These are phyloP conservation scores for Dryadomyces sulphureus DNA, from an alignment of 2,329 filamentous ascomycete genomes.

Conservation along the genomic window DNA sequence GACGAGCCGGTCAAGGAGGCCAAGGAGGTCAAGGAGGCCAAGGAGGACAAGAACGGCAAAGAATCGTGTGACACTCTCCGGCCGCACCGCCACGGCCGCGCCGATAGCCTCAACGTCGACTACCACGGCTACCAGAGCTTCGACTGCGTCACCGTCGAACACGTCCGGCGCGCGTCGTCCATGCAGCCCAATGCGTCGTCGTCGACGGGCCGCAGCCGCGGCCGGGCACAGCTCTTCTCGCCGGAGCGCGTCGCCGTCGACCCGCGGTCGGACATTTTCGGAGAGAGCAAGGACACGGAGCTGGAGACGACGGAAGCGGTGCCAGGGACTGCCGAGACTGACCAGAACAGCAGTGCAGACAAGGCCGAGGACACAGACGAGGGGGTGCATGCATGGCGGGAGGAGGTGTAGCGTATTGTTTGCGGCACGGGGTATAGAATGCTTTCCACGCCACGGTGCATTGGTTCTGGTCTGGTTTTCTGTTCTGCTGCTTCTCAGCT, in stretches of 20 bases:
- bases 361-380: conserved; percentile 3
- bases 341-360: not conserved
- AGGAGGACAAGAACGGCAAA: not conserved
- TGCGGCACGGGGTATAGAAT: not conserved
- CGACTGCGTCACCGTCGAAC: conserved; percentile 23
- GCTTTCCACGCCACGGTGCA: not conserved
- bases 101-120: conserved; percentile 40
- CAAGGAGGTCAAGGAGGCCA: not conserved
- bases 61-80: not conserved
- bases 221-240: conserved; percentile 40
- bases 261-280: conserved; percentile 1
- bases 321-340: not conserved
- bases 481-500: not conserved
- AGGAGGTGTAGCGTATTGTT: not conserved
- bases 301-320: not conserved
- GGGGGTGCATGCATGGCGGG: conserved; percentile 8
- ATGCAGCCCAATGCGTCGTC: conserved; percentile 36
- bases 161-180: conserved; percentile 11
- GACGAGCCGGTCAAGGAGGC: too few relatives aligned
- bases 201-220: conserved; percentile 31
- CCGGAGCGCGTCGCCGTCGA: conserved; percentile 31
- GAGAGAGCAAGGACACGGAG: not conserved
- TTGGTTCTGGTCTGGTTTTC: not conserved
- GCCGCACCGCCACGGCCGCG: conserved; percentile 20
- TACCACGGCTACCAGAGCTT: conserved; percentile 37